Percentiles rank a stretch among this genome's conserved stretches.
phyloP scores from a whole-genome alignment of 176 grass and related monocot genomes.

The Oryza glumipatula region DNA sequence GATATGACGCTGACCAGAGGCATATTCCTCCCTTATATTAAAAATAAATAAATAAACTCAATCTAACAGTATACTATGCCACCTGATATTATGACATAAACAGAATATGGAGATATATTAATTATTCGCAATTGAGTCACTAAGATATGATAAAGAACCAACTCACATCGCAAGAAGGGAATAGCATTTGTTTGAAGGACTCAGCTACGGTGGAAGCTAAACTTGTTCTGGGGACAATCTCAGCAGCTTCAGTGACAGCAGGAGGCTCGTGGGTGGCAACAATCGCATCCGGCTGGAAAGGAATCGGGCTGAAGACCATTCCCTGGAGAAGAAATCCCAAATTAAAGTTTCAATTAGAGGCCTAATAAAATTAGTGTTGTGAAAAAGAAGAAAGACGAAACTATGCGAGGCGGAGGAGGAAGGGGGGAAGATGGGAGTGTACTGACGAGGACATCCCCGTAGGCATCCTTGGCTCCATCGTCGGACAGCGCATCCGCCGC shows the following conservation, averaged over 20 bases:
- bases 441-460: conserved; percentile 77
- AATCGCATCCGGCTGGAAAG: conserved; percentile 70
- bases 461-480: conserved; percentile 72
- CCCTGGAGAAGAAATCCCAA: conserved; percentile 50
- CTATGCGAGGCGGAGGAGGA: background rate
- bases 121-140: background rate
- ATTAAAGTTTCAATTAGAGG: background rate
- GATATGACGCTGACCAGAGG: conserved; percentile 97
- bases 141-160: background rate
- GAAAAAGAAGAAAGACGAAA: background rate
- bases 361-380: background rate
- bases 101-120: conserved; percentile 14
- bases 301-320: conserved; percentile 75
- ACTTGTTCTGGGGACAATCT: conserved; percentile 20
- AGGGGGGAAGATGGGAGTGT: background rate
- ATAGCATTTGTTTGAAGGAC: conserved; percentile 69
- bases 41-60: background rate
- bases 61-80: background rate
- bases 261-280: conserved; percentile 35
- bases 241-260: conserved; percentile 41
- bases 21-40: conserved; percentile 70
- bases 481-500: conserved; percentile 65
- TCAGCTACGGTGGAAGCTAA: conserved; percentile 41
- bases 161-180: conserved; percentile 63
- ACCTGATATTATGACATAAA: conserved; percentile 4